Base-by-base conservation (phyloP, 805 yeast genomes). In the Pichia cabralensis region DNA sequence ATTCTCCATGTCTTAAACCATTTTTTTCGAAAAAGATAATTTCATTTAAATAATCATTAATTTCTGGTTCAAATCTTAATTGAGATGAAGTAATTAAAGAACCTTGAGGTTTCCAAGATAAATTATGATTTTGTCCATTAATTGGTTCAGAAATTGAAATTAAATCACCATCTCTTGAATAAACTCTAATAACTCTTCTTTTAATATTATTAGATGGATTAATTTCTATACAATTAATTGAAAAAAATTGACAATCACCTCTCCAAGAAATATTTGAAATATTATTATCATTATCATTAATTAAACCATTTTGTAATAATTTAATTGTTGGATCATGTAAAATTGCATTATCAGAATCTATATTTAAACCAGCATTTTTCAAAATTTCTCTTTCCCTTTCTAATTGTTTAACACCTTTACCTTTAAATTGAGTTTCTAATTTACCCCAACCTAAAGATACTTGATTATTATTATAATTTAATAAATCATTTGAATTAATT, bases 381-480 rank as follows among this genome's bases (percentile, higher is more conserved):
- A 71, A 56, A 3, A 75, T 70, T 33, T 53, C 53, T 37, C 61
- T 58, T 46, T 71, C 80, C 57, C 89, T 69, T 58, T 81, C 94
- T 40, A 72, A 51, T 7, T 81, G 85, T 48, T 78, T 79, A 21
- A 82, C 92, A 43, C 98, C 98, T 50, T 72, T 78, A 33, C 99
- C 99, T 57, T 80, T 76, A 57, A 92, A 92, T 60, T 92, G 99
- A 0, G 99, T 92, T 55, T 89, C 97, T 46, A 80, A 78, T 42
- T 80, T 82, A 51, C 99, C 99, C 99, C 99, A 92, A 18, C 99
- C 99, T 28, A 92, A 96, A 19, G 89, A 79, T 24, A 92, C 96
- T 52, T 92, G 95, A 45, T 76, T 78, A 2, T 86, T 77, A 32
- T 73, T 59, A 22, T 61, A 54, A 14, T 15, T 15, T 19, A 10